Evolutionary conservation across 208 protist genomes (phyloP).

Genomic region (Crithidia sp.): DNA sequence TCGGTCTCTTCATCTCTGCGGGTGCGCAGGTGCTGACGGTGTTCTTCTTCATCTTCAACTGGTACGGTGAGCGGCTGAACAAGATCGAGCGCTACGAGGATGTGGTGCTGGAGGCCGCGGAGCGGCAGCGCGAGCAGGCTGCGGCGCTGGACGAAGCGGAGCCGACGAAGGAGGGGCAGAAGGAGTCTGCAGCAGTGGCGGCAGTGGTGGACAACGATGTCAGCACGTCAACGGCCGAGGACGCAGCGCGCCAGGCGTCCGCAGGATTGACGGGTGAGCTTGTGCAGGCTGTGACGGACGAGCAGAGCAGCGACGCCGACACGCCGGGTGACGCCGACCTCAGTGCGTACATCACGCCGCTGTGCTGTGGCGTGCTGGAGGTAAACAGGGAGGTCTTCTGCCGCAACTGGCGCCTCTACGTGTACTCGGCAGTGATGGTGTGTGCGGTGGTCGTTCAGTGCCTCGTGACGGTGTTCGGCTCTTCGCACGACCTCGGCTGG

Average conservation of each 20-base stretch:
- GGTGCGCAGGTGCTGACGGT: constrained; percentile 49
- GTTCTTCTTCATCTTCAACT: constrained; percentile 69
- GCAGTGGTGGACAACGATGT: background rate
- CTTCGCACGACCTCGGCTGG: constrained; percentile 26
- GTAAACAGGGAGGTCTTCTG: constrained; percentile 56
- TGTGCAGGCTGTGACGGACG: background rate
- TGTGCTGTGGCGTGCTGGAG: constrained; percentile 46
- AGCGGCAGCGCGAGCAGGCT: background rate
- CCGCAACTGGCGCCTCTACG: constrained; percentile 48
- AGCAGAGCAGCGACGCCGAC: background rate
- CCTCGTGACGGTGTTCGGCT: constrained; percentile 36
- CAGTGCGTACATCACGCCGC: constrained; percentile 1
- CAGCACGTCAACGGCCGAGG: background rate
- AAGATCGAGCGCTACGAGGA: constrained; percentile 48
- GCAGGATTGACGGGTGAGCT: background rate
- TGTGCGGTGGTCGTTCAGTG: constrained; percentile 40
- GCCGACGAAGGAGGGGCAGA: background rate
- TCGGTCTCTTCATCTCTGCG: constrained; percentile 51
- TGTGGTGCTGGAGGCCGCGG: constrained; percentile 17
- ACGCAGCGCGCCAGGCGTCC: background rate
- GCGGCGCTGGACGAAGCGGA: background rate
- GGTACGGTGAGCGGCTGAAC: constrained; percentile 68
- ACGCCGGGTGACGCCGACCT: background rate
- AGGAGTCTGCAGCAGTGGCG: background rate
- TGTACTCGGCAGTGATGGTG: constrained; percentile 57